These are phyloP conservation scores for Rhizophlyctis rosea DNA, from an alignment of 192 early-diverging fungal species.

Conservation along the genomic window DNA sequence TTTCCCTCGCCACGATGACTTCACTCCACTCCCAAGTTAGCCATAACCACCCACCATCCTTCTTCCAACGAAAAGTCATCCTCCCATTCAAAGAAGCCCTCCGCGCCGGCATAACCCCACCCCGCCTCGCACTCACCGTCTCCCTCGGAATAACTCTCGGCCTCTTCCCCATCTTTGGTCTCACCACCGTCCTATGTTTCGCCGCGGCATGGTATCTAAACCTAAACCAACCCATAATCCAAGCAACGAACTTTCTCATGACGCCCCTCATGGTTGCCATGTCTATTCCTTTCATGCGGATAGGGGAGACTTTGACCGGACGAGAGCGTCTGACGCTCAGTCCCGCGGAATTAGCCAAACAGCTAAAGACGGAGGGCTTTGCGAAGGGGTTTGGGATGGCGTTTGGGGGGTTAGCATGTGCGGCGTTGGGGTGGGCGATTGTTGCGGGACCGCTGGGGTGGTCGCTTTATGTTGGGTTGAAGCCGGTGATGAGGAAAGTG, in stretches of 20 bases:
- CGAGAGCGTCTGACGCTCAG: slow-evolving; percentile 18
- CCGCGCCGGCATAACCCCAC: slow-evolving; percentile 17
- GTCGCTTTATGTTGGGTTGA: slow-evolving; percentile 11
- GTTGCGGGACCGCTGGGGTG: slow-evolving; percentile 11
- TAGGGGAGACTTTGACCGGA: slow-evolving; percentile 17
- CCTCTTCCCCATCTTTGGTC: slow-evolving; percentile 24
- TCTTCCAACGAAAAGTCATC: background rate
- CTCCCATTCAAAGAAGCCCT: slow-evolving; percentile 5
- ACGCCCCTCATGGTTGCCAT: slow-evolving; percentile 23
- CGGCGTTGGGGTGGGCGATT: slow-evolving; percentile 26
- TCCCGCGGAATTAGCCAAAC: slow-evolving; percentile 6
- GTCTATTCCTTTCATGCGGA: slow-evolving; percentile 27
- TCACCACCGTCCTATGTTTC: slow-evolving; percentile 23
- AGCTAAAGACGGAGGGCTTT: slow-evolving; percentile 16
- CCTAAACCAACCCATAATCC: slow-evolving; percentile 29
- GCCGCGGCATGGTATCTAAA: slow-evolving; percentile 10
- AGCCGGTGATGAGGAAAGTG: slow-evolving; percentile 12
- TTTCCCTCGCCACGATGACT: too few species aligned
- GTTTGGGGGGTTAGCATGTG: slow-evolving; percentile 12
- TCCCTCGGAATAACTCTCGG: slow-evolving; percentile 17
- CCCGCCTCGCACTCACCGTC: slow-evolving; percentile 18
- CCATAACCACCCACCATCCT: background rate
- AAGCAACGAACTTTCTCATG: slow-evolving; percentile 22
- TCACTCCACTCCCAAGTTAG: slow-evolving; percentile 2
- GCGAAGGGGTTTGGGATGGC: background rate